Evolutionary conservation across 345 rosid species (phyloP).

Genomic region (Luvunga scandens): DNA sequence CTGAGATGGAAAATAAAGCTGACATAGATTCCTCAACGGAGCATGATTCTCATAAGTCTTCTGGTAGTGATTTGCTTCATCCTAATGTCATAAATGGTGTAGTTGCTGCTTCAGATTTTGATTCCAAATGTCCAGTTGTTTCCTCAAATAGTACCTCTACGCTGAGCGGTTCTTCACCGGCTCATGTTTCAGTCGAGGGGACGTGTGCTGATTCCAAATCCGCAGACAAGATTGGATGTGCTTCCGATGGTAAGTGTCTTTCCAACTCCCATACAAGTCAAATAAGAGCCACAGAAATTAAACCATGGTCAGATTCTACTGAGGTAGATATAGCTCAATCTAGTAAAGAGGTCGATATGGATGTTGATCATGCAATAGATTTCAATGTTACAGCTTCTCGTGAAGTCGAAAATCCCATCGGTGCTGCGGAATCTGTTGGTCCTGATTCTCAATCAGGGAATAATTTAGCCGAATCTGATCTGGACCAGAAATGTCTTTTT

Average conservation of each 20-base stretch:
- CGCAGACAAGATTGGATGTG: conserved; percentile 18
- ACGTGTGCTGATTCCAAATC: conserved; percentile 15
- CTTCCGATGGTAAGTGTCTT: conserved; percentile 11
- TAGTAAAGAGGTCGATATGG: conserved; percentile 3
- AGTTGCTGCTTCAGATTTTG: conserved; percentile 24
- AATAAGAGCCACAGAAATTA: conserved; percentile 4
- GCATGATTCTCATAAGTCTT: conserved; percentile 24
- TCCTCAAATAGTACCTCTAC: conserved; percentile 19
- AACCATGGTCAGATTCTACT: conserved; percentile 15
- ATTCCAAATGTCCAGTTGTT: conserved; percentile 23
- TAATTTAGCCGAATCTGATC: conserved; percentile 17
- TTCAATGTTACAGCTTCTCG: conserved; percentile 13
- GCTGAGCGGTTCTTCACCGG: conserved; percentile 18
- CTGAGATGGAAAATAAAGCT: conserved; percentile 29
- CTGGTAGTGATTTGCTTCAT: conserved; percentile 22
- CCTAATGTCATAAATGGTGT: conserved; percentile 23
- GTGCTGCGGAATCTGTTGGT: not conserved
- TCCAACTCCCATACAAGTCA: not conserved
- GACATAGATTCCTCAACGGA: conserved; percentile 32
- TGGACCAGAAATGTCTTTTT: conserved; percentile 6
- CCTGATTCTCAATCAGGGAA: conserved; percentile 22
- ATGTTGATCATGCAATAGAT: conserved; percentile 5
- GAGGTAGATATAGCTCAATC: conserved; percentile 13
- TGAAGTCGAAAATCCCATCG: conserved; percentile 7
- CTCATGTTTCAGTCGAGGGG: conserved; percentile 9